Conservation (phyloP, 257 asterid species). For the Fraxinus cuspidata region DNA sequence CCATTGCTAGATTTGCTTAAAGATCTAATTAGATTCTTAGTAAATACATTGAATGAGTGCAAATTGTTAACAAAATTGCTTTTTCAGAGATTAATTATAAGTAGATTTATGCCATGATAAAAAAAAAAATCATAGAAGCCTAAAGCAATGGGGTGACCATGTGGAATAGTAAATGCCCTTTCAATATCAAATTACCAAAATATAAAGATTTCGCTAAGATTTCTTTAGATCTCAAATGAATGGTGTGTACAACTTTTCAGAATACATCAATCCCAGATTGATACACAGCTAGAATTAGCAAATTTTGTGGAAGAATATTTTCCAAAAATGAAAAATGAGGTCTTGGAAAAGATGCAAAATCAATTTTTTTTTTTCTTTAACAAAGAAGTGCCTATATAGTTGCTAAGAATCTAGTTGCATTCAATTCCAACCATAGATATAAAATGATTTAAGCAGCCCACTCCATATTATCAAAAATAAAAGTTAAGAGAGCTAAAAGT, state of each 20-base stretch:
- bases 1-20: not conserved
- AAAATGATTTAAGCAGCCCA: too few species aligned
- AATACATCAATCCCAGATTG: conserved; percentile 28
- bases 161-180: conserved; percentile 37
- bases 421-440: too few species aligned
- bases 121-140: not conserved
- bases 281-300: conserved; percentile 9
- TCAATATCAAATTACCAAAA: conserved; percentile 34
- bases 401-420: too few species aligned
- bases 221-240: conserved; percentile 45
- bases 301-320: conserved; percentile 2
- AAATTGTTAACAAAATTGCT: too few species aligned
- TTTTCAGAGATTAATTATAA: conserved; percentile 3
- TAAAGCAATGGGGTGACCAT: conserved; percentile 6
- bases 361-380: not conserved
- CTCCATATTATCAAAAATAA: too few species aligned
- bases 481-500: too few species aligned
- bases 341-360: not conserved
- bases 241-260: conserved; percentile 33
- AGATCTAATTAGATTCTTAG: too few species aligned
- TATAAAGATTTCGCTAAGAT: conserved; percentile 45
- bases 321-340: conserved; percentile 30
- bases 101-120: not conserved
- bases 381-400: too few species aligned
- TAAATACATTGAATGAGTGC: too few species aligned